Conservation (phyloP, 179 eudicot genomes). For the Monotropa hypopitys region DNA sequence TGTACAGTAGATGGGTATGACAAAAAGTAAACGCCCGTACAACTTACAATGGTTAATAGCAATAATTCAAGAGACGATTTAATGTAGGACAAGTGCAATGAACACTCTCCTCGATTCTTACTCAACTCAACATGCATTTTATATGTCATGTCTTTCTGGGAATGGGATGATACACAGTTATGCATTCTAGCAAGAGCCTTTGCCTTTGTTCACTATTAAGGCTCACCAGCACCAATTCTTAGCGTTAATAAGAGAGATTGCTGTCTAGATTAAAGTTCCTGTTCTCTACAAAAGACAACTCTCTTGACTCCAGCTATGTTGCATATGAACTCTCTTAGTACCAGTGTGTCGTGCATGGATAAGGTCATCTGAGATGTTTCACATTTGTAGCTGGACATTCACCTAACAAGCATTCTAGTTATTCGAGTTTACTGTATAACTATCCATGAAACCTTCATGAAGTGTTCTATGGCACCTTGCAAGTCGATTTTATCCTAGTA, state of each 20-base stretch:
- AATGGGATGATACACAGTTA: neutral
- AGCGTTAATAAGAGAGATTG: neutral
- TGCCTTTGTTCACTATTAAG: neutral
- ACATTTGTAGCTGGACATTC: neutral
- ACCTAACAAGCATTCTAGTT: neutral
- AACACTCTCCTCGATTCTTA: neutral
- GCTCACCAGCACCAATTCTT: neutral
- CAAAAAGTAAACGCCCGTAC: neutral
- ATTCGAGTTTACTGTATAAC: neutral
- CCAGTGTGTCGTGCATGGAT: neutral
- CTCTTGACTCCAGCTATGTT: neutral
- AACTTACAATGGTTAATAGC: neutral
- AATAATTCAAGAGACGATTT: neutral
- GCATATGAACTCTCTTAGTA: neutral
- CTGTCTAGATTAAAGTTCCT: neutral
- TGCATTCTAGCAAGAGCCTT: neutral
- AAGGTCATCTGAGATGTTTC: neutral
- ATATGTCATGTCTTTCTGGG: neutral
- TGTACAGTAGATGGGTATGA: neutral
- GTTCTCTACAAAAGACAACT: neutral
- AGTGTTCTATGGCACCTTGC: neutral
- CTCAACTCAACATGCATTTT: neutral
- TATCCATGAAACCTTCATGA: neutral
- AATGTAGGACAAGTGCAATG: neutral
- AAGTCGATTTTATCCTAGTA: neutral